A percentile compares a stretch with the other conserved stretches of the same genome.
Conservation (phyloP, 805 yeast species). For the Wickerhamiella domercqiae region DNA sequence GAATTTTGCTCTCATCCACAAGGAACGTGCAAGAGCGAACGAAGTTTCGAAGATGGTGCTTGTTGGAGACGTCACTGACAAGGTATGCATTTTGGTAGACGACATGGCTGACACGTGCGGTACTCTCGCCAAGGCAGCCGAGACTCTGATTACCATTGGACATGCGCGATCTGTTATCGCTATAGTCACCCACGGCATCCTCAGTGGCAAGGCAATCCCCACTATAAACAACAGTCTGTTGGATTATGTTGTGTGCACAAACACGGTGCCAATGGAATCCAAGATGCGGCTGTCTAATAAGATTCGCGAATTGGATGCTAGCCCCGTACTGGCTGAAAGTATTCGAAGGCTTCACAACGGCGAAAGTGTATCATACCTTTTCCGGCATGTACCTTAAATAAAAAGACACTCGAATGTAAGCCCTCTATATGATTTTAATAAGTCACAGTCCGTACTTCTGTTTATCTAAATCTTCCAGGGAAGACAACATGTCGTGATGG, state of each 20-base stretch:
- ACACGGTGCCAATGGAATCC: slow-evolving; percentile 73
- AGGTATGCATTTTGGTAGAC: slow-evolving; percentile 75
- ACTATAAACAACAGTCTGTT: slow-evolving; percentile 55
- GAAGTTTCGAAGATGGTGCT: slow-evolving; percentile 91
- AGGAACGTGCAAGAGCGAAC: slow-evolving; percentile 88
- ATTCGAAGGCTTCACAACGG: slow-evolving; percentile 92
- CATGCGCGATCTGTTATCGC: slow-evolving; percentile 72
- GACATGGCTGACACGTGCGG: slow-evolving; percentile 99
- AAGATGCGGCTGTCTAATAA: slow-evolving; percentile 45
- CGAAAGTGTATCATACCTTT: slow-evolving; percentile 79
- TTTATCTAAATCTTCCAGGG: slow-evolving; percentile 39
- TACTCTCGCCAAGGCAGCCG: slow-evolving; percentile 88
- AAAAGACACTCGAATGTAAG: neutral
- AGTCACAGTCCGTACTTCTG: slow-evolving; percentile 24
- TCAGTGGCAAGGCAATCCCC: slow-evolving; percentile 69
- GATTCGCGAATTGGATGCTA: slow-evolving; percentile 68
- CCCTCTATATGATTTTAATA: neutral
- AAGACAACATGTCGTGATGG: slow-evolving; percentile 40
- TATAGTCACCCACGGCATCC: slow-evolving; percentile 89
- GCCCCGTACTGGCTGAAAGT: slow-evolving; percentile 83
- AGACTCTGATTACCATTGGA: slow-evolving; percentile 61
- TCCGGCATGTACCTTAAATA: slow-evolving; percentile 24
- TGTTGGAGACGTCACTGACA: slow-evolving; percentile 82
- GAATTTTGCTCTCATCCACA: slow-evolving; percentile 89
- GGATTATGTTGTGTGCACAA: slow-evolving; percentile 71